phyloP scores from a whole-genome alignment of 768 basidiomycete species.

The Favolaschia claudopus region DNA sequence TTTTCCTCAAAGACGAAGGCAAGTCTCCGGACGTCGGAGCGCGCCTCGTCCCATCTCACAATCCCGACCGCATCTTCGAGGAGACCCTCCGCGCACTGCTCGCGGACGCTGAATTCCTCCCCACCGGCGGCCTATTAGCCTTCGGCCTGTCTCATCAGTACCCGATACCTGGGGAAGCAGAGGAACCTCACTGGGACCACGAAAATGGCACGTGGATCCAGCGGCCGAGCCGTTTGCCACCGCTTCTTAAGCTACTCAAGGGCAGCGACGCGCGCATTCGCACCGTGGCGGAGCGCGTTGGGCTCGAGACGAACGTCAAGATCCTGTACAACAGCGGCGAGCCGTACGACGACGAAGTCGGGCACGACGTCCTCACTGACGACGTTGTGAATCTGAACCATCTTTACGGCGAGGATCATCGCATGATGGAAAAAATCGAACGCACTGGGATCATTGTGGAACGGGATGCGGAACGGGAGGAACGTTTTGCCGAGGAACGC shows the following conservation, averaged over 20 bases:
- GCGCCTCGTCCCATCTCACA: no score
- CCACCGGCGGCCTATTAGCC: constrained; percentile 41
- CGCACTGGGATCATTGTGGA: no score
- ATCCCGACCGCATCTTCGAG: constrained; percentile 19
- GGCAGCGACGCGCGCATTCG: constrained; percentile 14
- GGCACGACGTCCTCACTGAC: background rate
- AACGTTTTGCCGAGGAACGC: background rate
- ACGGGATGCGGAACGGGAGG: background rate
- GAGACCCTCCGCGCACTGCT: constrained; percentile 34
- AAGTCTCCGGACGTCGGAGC: background rate
- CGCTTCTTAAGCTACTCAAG: constrained; percentile 13
- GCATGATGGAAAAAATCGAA: no score
- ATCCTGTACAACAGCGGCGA: background rate
- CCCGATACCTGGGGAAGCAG: constrained; percentile 32
- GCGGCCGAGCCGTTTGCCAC: no score
- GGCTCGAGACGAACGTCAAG: constrained; percentile 4
- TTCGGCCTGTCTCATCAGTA: constrained; percentile 46
- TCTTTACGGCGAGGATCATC: no score
- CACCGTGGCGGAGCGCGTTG: constrained; percentile 4
- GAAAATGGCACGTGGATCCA: background rate
- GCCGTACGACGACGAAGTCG: background rate
- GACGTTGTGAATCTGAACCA: background rate
- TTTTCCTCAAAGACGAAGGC: constrained; percentile 36
- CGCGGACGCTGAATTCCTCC: constrained; percentile 35
- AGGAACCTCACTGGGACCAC: no score